Base-by-base conservation (phyloP, 176 grass and related monocot genomes). In the Zea luxurians region DNA sequence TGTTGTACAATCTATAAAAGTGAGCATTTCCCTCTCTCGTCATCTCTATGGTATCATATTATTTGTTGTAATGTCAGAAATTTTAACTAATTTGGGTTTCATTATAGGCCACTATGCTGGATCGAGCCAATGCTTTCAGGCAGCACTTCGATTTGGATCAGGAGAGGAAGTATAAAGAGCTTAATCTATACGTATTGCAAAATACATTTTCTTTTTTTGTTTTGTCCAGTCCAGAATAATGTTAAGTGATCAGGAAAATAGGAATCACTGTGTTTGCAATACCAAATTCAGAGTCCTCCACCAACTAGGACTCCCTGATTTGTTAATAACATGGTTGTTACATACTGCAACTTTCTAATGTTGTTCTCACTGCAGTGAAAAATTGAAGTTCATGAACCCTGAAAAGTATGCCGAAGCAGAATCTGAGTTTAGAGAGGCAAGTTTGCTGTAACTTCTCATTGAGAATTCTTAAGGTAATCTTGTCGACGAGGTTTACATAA, bases 1-100 rank as follows among this genome's bases (percentile, higher is more conserved):
- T 35, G 83, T 85, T 80, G 95, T 94, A 64, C 95, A 92, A 69
- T 97, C 95, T 20, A 92, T 97, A 62, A 97, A 97, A 82, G 95
- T 94, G 37, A 54, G 82, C 45, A 16, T 81, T 17, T 68, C 27
- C 27, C 49, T 69, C 61, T 80, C 37, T 68, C 6, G 18, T 16
- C 15, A 64, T 70, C n/a, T 63, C 37, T 69, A 41, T 62, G 43
- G 42, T 46, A 66, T 70, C 27, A 27, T 27, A 27, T 27, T 27
- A 27, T 27, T 27, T 27, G 27, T 27, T 27, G 27, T 27, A 27
- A 27, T 27, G 27, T 27, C 27, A 27, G 27, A 27, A 27, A 27
- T 27, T 27, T 27, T 27, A 27, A 27, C 27, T 27, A 27, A 27
- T 27, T 27, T 27, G 27, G 27, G 27, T 27, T 27, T 27, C 27